A percentile compares a stretch with the other conserved stretches of the same genome.
Conservation (phyloP, 495 filamentous ascomycete genomes). For the Aspergillus affinis region DNA sequence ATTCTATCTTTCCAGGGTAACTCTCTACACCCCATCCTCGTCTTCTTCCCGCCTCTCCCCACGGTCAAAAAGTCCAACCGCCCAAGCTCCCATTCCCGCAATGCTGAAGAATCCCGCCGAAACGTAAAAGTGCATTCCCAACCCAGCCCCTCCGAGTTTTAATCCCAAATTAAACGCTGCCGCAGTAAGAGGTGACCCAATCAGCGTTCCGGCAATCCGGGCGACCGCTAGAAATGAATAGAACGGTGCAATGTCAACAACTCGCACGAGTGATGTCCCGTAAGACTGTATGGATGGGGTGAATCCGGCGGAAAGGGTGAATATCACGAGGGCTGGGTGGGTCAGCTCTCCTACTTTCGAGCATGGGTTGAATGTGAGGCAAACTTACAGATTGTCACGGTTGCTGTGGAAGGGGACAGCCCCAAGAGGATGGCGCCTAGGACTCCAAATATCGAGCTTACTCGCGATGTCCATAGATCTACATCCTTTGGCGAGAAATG, state of each 20-base stretch:
- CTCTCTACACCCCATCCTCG: background rate
- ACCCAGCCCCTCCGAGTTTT: background rate
- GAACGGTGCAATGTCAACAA: background rate
- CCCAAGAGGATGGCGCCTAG: background rate
- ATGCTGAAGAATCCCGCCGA: background rate
- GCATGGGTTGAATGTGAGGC: too few species aligned
- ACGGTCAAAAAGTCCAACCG: background rate
- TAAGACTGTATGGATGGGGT: background rate
- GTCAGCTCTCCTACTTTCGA: background rate
- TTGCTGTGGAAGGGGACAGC: background rate
- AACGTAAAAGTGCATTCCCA: background rate
- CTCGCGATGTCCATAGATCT: slow-evolving; percentile 2
- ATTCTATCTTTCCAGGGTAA: background rate
- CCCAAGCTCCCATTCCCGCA: background rate
- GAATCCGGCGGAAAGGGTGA: background rate
- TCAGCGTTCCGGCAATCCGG: background rate
- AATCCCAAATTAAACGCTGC: background rate
- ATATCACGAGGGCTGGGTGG: background rate
- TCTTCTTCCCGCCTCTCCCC: background rate
- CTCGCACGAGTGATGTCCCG: slow-evolving; percentile 1
- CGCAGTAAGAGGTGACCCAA: slow-evolving; percentile 1
- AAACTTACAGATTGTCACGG: slow-evolving; percentile 1
- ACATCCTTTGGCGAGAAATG: background rate
- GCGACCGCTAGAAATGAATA: slow-evolving; percentile 2
- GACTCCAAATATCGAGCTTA: background rate